Evolutionary conservation across 2,329 filamentous ascomycete genomes (phyloP).

Genomic region (Microthyrium microscopicum): DNA sequence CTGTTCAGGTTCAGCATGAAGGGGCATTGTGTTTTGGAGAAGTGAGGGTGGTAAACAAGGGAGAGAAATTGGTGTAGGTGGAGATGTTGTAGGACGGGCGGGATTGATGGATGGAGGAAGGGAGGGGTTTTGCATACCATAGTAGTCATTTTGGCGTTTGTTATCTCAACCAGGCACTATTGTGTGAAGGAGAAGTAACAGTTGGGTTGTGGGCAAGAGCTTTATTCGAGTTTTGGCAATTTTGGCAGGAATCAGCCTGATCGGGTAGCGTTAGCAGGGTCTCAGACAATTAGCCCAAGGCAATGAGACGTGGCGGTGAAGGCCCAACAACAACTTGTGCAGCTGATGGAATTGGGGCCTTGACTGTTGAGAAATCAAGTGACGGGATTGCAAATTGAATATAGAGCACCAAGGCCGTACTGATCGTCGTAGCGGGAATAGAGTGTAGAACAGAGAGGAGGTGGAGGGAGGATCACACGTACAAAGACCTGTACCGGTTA

Average conservation of each 20-base stretch:
- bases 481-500: neutral
- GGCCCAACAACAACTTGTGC: neutral
- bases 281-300: neutral
- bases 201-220: neutral
- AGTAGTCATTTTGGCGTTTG: conserved; percentile 37
- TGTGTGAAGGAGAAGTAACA: neutral
- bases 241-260: neutral
- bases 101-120: conserved; percentile 16
- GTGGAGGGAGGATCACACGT: neutral
- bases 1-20: conserved; percentile 28
- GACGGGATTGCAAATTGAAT: conserved; percentile 3
- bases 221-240: neutral
- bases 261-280: neutral
- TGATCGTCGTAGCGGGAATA: neutral
- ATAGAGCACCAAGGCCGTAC: conserved; percentile 13
- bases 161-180: neutral
- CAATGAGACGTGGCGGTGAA: neutral
- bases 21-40: neutral
- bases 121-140: conserved; percentile 36
- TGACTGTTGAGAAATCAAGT: neutral
- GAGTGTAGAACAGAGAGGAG: neutral
- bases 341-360: neutral
- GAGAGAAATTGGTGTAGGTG: neutral
- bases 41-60: neutral
- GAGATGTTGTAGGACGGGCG: conserved; percentile 10